Evolutionary conservation across 106 monocot genomes (phyloP).

Genomic region (Cymbidium sinense): DNA sequence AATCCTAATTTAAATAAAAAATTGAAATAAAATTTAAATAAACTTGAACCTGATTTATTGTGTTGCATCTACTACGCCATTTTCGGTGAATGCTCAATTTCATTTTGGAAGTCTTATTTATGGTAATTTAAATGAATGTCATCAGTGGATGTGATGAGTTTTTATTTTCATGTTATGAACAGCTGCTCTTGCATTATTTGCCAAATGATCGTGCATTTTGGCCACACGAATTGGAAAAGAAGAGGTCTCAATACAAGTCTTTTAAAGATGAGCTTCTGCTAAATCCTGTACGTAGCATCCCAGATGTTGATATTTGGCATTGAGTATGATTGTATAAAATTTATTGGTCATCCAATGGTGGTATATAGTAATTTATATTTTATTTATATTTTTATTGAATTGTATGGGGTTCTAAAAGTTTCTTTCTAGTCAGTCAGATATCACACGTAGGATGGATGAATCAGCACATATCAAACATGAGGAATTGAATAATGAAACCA

Average conservation of each 20-base stretch:
- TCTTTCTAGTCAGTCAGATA: slow-evolving; percentile 84
- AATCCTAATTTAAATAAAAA: not conserved
- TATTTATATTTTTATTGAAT: not conserved
- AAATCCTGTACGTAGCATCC: slow-evolving; percentile 70
- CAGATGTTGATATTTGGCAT: not conserved
- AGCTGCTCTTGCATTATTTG: slow-evolving; percentile 89
- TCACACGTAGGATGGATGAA: slow-evolving; percentile 81
- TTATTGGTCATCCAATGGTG: not conserved
- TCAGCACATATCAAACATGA: slow-evolving; percentile 32
- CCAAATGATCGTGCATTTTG: slow-evolving; percentile 72
- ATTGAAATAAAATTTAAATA: not conserved
- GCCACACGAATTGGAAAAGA: slow-evolving; percentile 81
- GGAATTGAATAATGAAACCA: slow-evolving; percentile 25
- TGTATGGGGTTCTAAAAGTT: slow-evolving; percentile 37
- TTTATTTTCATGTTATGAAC: slow-evolving; percentile 25
- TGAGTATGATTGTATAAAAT: not conserved
- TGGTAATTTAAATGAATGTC: not conserved
- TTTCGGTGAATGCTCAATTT: not conserved
- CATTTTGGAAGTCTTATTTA: not conserved
- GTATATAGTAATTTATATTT: not conserved
- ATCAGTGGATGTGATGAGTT: slow-evolving; percentile 2
- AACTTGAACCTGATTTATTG: not conserved
- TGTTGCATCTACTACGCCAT: not conserved
- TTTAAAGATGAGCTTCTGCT: slow-evolving; percentile 89
- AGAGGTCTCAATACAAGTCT: slow-evolving; percentile 72